Base-by-base conservation (phyloP, 345 rosid species). In the Populus nigra region DNA sequence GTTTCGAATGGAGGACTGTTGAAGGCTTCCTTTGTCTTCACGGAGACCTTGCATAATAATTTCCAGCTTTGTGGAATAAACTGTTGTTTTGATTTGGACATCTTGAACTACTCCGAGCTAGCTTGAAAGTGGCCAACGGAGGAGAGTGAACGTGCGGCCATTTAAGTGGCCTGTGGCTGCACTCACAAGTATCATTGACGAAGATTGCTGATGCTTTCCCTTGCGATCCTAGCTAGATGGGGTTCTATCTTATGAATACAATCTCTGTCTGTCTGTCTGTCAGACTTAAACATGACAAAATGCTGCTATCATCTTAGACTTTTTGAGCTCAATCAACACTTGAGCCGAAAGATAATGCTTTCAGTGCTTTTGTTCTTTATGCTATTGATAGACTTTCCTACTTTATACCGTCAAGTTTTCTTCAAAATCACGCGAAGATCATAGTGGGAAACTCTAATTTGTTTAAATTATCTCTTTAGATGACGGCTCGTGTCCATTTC, bases 341-440 rank as follows among this genome's bases (percentile, higher is more conserved):
- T 88, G 29, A 78, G 85, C 85, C 86, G 80, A 86, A 88, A 88
- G 89, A 80, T 74, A 33, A 82, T 75, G 91, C 83, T 71, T 81
- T 59, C 61, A 84, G 85, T 84, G 88, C 86, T 31, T 63, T 78
- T 80, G 77, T 86, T 86, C 84, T 80, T 78, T 18, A 25, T 77
- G 79, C 45, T 83, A 78, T 69, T 82, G 80, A 85, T 83, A 76
- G 61, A 43, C 72, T n/a, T 77, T 74, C 61, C 75, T 69, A 63
- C 80, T 16, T 17, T 23, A 62, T 50, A 73, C 69, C 27, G 73
- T 55, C 74, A 23, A 1, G 65, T 59, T 59, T 59, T 78, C 84
- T 81, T 88, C 72, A 72, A 78, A 57, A 74, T 77, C 82, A 81
- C 76, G 78, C 67, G 66, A 81, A 71, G 29, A n/a, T 73, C 68